Conservation (phyloP, 495 filamentous ascomycete species). For the Aspergillus kassunensis region DNA sequence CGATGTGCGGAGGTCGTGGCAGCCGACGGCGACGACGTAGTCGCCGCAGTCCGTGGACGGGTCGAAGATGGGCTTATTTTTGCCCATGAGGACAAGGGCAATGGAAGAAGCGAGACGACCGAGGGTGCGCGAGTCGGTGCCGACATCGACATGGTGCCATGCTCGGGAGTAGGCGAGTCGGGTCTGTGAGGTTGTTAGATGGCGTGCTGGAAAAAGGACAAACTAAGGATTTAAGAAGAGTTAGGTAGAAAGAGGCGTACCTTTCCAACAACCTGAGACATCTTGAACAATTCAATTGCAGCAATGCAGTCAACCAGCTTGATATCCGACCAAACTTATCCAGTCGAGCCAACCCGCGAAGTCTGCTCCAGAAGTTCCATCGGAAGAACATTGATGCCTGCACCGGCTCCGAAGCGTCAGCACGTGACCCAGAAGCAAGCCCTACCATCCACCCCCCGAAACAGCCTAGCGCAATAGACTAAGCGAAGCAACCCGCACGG, state of each 20-base stretch:
- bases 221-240: neutral
- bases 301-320: too few species aligned
- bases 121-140: constrained; percentile 52
- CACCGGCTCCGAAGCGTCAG: neutral
- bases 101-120: constrained; percentile 90
- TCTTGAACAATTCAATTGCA: constrained; percentile 18
- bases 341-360: too few species aligned
- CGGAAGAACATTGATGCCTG: neutral
- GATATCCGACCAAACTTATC: too few species aligned
- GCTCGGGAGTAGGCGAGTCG: constrained; percentile 90
- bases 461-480: constrained; percentile 23
- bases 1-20: constrained; percentile 79
- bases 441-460: constrained; percentile 19
- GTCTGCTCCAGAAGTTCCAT: too few species aligned
- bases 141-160: constrained; percentile 87
- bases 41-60: constrained; percentile 96
- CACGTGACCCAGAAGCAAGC: constrained; percentile 25
- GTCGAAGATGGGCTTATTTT: constrained; percentile 98
- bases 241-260: constrained; percentile 18
- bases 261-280: constrained; percentile 49
- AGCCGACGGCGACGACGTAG: constrained; percentile 92
- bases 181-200: constrained; percentile 53
- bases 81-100: constrained; percentile 91
- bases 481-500: constrained; percentile 49
- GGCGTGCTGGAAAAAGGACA: neutral